Percentiles rank a stretch among this genome's conserved stretches.
Conservation (phyloP, 495 filamentous ascomycete species). For the Podospora anserina region DNA sequence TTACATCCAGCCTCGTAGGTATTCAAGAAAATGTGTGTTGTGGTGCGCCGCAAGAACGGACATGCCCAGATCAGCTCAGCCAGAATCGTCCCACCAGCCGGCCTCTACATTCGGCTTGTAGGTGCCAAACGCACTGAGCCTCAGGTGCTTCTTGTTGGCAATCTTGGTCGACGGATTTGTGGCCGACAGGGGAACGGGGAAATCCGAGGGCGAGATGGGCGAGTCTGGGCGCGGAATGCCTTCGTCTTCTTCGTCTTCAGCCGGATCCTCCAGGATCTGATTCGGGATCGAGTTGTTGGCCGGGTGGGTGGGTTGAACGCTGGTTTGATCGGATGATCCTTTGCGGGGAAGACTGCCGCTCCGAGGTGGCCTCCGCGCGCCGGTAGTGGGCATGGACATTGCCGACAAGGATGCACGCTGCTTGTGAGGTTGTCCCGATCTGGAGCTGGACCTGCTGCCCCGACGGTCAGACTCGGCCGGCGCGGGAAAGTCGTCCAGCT, state of each 20-base stretch:
- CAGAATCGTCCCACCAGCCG: slow-evolving; percentile 44
- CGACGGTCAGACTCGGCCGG: slow-evolving; percentile 19
- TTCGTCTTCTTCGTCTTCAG: slow-evolving; percentile 23
- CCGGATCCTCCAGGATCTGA: slow-evolving; percentile 27
- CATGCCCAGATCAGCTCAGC: slow-evolving; percentile 32
- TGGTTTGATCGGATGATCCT: slow-evolving; percentile 18
- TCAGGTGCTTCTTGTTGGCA: slow-evolving; percentile 41
- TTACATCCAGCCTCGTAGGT: neutral
- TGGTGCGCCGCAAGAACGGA: slow-evolving; percentile 5
- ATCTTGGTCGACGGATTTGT: slow-evolving; percentile 26
- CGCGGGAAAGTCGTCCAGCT: slow-evolving; percentile 31
- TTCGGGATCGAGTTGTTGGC: slow-evolving; percentile 15
- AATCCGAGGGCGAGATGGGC: slow-evolving; percentile 35
- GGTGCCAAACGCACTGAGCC: slow-evolving; percentile 46
- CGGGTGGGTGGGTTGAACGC: slow-evolving; percentile 3
- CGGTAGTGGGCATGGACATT: slow-evolving; percentile 1
- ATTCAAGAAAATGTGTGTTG: neutral
- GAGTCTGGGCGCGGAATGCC: slow-evolving; percentile 37
- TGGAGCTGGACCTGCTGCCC: slow-evolving; percentile 20
- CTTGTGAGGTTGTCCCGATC: slow-evolving; percentile 17
- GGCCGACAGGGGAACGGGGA: slow-evolving; percentile 24
- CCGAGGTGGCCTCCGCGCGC: slow-evolving; percentile 13
- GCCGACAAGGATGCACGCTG: slow-evolving; percentile 14
- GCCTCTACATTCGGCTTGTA: slow-evolving; percentile 33
- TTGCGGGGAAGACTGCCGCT: slow-evolving; percentile 10